These are phyloP conservation scores for Lantana camara DNA, from an alignment of 257 asterid species.

Conservation along the genomic window DNA sequence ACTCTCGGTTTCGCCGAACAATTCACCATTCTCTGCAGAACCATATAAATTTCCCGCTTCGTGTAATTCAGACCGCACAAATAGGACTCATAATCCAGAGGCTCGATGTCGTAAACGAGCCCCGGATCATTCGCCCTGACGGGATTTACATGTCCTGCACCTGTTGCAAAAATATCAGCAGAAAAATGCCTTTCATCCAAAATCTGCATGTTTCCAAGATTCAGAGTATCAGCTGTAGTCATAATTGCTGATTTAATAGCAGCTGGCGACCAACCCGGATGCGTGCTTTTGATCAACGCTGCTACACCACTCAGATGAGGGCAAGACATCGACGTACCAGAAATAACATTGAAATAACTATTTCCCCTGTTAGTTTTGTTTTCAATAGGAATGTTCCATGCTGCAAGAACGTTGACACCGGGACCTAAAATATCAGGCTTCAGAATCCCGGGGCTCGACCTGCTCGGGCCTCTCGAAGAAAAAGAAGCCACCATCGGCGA, in stretches of 20 bases:
- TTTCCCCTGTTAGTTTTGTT: constrained; percentile 19
- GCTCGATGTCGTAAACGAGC: constrained; percentile 25
- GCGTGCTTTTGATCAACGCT: constrained; percentile 38
- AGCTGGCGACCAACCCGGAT: constrained; percentile 44
- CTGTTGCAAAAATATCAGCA: constrained; percentile 23
- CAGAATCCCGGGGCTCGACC: constrained; percentile 43
- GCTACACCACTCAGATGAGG: constrained; percentile 46
- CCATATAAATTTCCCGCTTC: not conserved
- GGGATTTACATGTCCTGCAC: constrained; percentile 34
- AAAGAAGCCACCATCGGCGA: constrained; percentile 49
- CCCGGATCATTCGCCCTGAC: constrained; percentile 31
- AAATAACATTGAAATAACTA: constrained; percentile 32
- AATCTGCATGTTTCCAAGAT: constrained; percentile 25
- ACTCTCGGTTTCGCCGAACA: constrained; percentile 30
- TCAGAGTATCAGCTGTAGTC: constrained; percentile 47
- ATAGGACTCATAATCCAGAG: constrained; percentile 25
- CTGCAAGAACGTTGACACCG: constrained; percentile 54
- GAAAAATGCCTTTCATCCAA: constrained; percentile 17
- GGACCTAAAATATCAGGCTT: constrained; percentile 74
- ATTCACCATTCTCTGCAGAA: constrained; percentile 25
- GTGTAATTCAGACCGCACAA: constrained; percentile 33
- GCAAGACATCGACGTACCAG: constrained; percentile 43
- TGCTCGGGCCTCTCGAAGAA: constrained; percentile 56
- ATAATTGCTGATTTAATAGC: constrained; percentile 60
- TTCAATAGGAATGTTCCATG: constrained; percentile 41